Conservation (phyloP, 257 asterid genomes). For the Misopates orontium region DNA sequence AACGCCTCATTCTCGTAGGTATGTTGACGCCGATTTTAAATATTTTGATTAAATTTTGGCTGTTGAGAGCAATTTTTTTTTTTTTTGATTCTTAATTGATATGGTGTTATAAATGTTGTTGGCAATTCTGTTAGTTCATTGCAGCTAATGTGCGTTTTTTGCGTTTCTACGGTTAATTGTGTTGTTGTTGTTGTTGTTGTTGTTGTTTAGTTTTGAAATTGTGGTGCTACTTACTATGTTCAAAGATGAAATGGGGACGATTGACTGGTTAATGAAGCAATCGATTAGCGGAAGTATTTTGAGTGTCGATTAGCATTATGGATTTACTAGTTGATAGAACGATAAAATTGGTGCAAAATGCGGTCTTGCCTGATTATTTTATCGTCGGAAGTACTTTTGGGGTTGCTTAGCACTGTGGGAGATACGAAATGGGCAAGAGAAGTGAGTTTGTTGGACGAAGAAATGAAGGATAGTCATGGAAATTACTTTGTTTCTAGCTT, state of each 20-base stretch:
- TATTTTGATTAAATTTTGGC: no score
- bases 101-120: no score
- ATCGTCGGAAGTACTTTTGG: no score
- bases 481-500: not conserved
- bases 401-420: no score
- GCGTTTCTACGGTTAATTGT: not conserved
- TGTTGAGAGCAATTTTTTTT: no score
- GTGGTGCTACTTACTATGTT: not conserved
- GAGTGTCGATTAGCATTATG: conserved; percentile 1
- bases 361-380: no score
- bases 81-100: no score
- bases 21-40: not conserved
- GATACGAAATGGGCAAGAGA: not conserved
- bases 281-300: not conserved
- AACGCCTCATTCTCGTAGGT: conserved; percentile 86
- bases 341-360: no score
- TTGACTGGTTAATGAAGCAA: not conserved
- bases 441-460: not conserved
- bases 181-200: no score
- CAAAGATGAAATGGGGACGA: not conserved
- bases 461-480: conserved; percentile 9
- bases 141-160: not conserved
- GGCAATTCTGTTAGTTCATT: not conserved
- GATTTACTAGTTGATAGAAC: no score
- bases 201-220: not conserved